These are phyloP conservation scores for Ceratocystis colombiana DNA, from an alignment of 2,329 filamentous ascomycete genomes.

Conservation along the genomic window DNA sequence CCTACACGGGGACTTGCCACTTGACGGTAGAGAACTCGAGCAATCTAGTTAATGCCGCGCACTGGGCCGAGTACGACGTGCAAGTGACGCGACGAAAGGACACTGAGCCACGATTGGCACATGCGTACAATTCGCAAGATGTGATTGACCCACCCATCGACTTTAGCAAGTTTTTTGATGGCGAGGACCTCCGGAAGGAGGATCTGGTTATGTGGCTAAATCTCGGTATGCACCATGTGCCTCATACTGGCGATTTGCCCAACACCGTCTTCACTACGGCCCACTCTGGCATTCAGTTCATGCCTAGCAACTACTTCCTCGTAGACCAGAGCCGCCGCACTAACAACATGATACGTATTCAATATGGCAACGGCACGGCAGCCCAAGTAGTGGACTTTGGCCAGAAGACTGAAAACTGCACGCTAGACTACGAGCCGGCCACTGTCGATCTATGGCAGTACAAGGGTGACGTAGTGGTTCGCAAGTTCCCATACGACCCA, in stretches of 20 bases:
- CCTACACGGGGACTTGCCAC: slow-evolving; percentile 33
- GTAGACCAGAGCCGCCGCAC: slow-evolving; percentile 29
- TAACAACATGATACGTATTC: slow-evolving; percentile 33
- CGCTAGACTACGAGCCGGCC: slow-evolving; percentile 29
- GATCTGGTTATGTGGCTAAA: slow-evolving; percentile 45
- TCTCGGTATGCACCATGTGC: slow-evolving; percentile 48
- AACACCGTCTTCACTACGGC: slow-evolving; percentile 33
- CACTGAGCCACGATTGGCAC: slow-evolving; percentile 30
- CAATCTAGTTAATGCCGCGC: slow-evolving; percentile 33
- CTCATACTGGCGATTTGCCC: slow-evolving; percentile 36
- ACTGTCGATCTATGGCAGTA: slow-evolving; percentile 31
- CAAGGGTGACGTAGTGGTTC: slow-evolving; percentile 27
- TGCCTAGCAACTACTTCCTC: slow-evolving; percentile 31
- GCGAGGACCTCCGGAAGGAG: slow-evolving; percentile 25
- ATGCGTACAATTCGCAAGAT: slow-evolving; percentile 35
- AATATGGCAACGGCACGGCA: slow-evolving; percentile 33
- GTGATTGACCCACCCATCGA: slow-evolving; percentile 37
- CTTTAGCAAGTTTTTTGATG: slow-evolving; percentile 38
- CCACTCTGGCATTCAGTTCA: slow-evolving; percentile 32
- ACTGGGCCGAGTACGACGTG: slow-evolving; percentile 39
- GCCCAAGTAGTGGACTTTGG: slow-evolving; percentile 33
- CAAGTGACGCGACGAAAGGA: slow-evolving; percentile 40
- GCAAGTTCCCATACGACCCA: slow-evolving; percentile 27
- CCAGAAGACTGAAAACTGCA: slow-evolving; percentile 31
- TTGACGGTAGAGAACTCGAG: slow-evolving; percentile 39